Percentiles rank a stretch among this genome's conserved stretches.
These are phyloP conservation scores for Castanospermum australe DNA, from an alignment of 306 rosid species.

Conservation along the genomic window DNA sequence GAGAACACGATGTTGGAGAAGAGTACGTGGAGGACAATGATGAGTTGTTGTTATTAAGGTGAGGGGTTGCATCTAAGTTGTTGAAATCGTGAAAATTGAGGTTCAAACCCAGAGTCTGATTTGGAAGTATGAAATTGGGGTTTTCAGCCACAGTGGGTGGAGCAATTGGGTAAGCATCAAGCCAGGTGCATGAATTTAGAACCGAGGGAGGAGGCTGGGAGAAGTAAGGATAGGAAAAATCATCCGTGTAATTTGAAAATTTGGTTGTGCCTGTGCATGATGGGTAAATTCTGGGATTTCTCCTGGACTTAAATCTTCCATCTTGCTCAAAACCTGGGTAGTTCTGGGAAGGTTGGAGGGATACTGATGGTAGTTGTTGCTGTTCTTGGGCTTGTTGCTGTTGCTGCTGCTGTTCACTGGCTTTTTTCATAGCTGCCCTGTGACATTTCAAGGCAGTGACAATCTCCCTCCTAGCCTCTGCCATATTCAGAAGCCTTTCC, in stretches of 20 bases:
- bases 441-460: slow-evolving; percentile 86
- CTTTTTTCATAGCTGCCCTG: slow-evolving; percentile 86
- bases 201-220: slow-evolving; percentile 19
- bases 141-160: slow-evolving; percentile 44
- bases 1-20: slow-evolving; percentile 52
- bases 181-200: slow-evolving; percentile 43
- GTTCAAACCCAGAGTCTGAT: slow-evolving; percentile 76
- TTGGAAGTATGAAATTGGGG: slow-evolving; percentile 66
- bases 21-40: slow-evolving; percentile 40
- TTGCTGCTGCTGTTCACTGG: slow-evolving; percentile 55
- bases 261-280: slow-evolving; percentile 51
- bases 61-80: slow-evolving; percentile 48
- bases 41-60: slow-evolving; percentile 37
- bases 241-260: slow-evolving; percentile 38
- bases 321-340: slow-evolving; percentile 52
- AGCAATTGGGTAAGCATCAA: slow-evolving; percentile 40
- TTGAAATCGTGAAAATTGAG: slow-evolving; percentile 76
- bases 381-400: slow-evolving; percentile 37
- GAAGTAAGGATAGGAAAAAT: slow-evolving; percentile 31
- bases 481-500: slow-evolving; percentile 80
- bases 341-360: slow-evolving; percentile 29
- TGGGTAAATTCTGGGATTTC: slow-evolving; percentile 55
- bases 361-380: slow-evolving; percentile 21
- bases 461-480: slow-evolving; percentile 93
- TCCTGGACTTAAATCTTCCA: slow-evolving; percentile 52